Conservation (phyloP, 176 grass and related monocot genomes). For the Carex parvula region DNA sequence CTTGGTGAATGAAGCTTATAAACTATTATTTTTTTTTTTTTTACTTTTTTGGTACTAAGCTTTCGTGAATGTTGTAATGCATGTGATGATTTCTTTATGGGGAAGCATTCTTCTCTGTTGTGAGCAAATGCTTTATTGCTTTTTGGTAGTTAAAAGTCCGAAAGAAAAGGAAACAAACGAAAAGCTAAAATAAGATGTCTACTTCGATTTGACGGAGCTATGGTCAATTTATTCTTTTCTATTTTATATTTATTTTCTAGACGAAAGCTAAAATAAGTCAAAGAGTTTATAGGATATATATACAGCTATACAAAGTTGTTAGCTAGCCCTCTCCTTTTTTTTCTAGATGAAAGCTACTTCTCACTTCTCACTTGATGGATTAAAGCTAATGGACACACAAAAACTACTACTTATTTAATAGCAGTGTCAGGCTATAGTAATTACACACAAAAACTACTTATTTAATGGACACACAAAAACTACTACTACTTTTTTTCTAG, state of each 20-base stretch:
- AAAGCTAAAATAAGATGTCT: constrained; percentile 3
- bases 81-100: neutral
- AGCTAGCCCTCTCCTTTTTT: neutral
- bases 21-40: too few relatives aligned
- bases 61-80: neutral
- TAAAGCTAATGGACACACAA: neutral
- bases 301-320: neutral
- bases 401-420: too few relatives aligned
- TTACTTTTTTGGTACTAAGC: neutral
- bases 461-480: too few relatives aligned
- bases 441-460: too few relatives aligned
- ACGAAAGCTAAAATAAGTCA: neutral
- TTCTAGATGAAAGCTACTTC: neutral
- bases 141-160: neutral
- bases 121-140: neutral
- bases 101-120: constrained; percentile 4
- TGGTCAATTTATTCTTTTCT: neutral
- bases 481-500: too few relatives aligned
- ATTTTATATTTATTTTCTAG: neutral
- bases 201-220: neutral
- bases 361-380: neutral
- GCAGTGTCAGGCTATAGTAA: too few relatives aligned
- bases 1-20: too few relatives aligned
- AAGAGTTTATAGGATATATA: neutral
- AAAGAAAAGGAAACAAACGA: neutral